Conservation (phyloP, 129 eudicot genomes). For the Flaveria linearis region DNA sequence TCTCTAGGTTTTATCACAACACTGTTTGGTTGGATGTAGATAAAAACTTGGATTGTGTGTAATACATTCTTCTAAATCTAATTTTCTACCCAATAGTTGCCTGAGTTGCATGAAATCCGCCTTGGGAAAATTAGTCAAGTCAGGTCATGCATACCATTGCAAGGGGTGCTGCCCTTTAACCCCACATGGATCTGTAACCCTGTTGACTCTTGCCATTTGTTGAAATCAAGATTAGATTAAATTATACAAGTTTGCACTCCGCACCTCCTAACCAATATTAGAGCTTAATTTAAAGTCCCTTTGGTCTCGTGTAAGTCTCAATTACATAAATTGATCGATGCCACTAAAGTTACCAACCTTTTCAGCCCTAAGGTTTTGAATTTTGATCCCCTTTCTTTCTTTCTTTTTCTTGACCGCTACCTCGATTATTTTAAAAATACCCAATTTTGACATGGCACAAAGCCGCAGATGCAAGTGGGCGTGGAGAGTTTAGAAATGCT, state of each 20-base stretch:
- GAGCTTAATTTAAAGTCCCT: not conserved
- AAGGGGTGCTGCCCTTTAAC: not conserved
- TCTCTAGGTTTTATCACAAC: not conserved
- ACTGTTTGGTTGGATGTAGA: not conserved
- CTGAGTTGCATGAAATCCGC: not conserved
- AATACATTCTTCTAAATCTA: not conserved
- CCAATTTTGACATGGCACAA: not conserved
- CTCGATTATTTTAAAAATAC: not conserved
- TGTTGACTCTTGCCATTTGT: not conserved
- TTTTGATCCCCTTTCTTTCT: not conserved
- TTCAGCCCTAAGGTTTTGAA: not conserved
- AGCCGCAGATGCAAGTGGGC: not conserved
- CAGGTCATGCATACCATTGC: not conserved
- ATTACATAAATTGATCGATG: constrained; percentile 1
- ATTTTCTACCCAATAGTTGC: not conserved
- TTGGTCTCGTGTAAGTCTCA: not conserved
- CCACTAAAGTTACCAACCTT: not conserved
- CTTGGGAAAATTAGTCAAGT: not conserved
- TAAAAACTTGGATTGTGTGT: not conserved
- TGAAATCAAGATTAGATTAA: not conserved
- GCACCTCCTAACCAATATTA: not conserved
- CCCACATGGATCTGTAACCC: not conserved
- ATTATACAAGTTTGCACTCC: not conserved
- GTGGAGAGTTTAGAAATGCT: not conserved
- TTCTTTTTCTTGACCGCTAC: not conserved